Percentiles rank a stretch among this genome's conserved stretches.
phyloP scores from a whole-genome alignment of 306 rosid genomes.

The Cucumis cinereus region DNA sequence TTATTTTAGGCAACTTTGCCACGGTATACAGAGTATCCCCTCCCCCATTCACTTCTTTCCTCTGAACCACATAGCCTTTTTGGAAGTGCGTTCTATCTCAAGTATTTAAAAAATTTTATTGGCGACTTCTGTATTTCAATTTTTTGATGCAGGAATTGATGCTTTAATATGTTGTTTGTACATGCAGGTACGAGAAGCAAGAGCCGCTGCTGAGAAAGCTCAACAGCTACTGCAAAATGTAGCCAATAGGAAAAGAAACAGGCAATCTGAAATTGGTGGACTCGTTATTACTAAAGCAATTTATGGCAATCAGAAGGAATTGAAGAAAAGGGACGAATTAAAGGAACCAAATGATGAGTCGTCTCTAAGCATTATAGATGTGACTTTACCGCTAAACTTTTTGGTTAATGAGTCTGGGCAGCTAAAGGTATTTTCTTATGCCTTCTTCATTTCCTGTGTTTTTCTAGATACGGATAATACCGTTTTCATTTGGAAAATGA shows the following conservation, averaged over 20 bases:
- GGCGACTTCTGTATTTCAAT: not conserved
- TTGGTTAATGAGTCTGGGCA: constrained; percentile 74
- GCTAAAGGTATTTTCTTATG: constrained; percentile 48
- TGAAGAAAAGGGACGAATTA: constrained; percentile 36
- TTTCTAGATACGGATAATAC: not conserved
- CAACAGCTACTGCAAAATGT: constrained; percentile 72
- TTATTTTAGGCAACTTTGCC: not conserved
- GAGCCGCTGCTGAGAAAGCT: constrained; percentile 79
- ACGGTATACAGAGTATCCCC: not conserved
- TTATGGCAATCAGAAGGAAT: constrained; percentile 44
- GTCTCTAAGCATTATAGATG: constrained; percentile 55
- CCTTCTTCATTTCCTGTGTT: not conserved
- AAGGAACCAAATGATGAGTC: constrained; percentile 34
- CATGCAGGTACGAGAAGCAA: constrained; percentile 65
- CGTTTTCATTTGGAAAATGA: not conserved
- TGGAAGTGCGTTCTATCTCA: not conserved
- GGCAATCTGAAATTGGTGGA: constrained; percentile 65
- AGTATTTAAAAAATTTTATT: not conserved
- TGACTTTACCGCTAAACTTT: constrained; percentile 75
- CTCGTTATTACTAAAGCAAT: constrained; percentile 61
- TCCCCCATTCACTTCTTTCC: not conserved
- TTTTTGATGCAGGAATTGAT: not conserved
- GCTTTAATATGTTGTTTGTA: not conserved
- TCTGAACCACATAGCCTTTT: not conserved
- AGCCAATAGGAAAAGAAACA: constrained; percentile 71